Conservation (phyloP, 352 stramenopile species). For the Phytophthora idaei region DNA sequence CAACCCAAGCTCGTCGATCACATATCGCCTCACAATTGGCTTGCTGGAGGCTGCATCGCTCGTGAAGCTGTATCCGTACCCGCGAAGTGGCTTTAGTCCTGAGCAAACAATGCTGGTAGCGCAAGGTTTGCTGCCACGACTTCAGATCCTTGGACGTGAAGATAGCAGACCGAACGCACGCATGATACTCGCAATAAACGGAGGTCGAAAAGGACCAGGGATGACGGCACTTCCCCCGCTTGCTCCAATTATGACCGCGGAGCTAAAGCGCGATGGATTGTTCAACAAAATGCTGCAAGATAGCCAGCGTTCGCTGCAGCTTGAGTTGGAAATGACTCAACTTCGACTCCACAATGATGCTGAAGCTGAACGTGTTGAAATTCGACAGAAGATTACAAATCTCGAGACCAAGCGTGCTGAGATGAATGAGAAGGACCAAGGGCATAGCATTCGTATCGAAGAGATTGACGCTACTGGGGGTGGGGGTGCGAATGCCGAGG, state of each 20-base stretch:
- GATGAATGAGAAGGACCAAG: constrained; percentile 36
- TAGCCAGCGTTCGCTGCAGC: constrained; percentile 32
- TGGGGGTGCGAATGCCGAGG: constrained; percentile 21
- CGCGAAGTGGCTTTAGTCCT: constrained; percentile 45
- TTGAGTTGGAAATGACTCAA: constrained; percentile 28
- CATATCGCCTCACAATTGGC: constrained; percentile 43
- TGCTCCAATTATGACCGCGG: constrained; percentile 18
- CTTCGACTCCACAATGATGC: constrained; percentile 23
- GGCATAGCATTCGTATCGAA: constrained; percentile 54
- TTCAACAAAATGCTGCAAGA: constrained; percentile 50
- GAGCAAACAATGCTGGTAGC: constrained; percentile 61
- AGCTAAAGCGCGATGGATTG: constrained; percentile 28
- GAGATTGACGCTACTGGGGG: constrained; percentile 60
- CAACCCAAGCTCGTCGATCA: constrained; percentile 47
- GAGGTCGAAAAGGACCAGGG: constrained; percentile 27
- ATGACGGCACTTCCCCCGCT: constrained; percentile 29
- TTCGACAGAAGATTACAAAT: constrained; percentile 25
- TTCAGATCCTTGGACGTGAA: constrained; percentile 42
- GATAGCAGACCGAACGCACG: constrained; percentile 14
- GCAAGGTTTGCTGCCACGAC: constrained; percentile 33
- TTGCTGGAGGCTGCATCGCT: constrained; percentile 53
- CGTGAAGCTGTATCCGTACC: constrained; percentile 41
- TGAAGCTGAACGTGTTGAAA: constrained; percentile 9
- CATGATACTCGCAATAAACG: constrained; percentile 47
- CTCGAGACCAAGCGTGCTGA: constrained; percentile 26